Conservation (phyloP, 2,329 filamentous ascomycete genomes). For the Alternaria brassicicola region DNA sequence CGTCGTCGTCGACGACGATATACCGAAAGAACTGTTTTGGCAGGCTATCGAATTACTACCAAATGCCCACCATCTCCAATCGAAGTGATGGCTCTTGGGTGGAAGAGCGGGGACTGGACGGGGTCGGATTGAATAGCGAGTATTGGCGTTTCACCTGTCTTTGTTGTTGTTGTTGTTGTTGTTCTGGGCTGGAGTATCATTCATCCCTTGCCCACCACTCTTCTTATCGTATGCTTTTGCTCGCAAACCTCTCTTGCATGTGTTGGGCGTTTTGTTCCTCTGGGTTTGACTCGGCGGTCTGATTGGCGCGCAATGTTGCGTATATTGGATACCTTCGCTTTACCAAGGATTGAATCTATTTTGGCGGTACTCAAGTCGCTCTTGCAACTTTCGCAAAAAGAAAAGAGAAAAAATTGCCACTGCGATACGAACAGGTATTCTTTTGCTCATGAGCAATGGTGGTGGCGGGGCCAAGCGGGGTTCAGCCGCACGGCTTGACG, state of each 20-base stretch:
- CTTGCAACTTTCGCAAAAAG: not conserved
- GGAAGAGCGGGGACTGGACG: not conserved
- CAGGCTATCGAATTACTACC: not conserved
- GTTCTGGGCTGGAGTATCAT: not conserved
- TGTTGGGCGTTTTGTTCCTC: constrained; percentile 8
- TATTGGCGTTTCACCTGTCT: not conserved
- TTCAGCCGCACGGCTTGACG: not conserved
- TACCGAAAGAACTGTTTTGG: not conserved
- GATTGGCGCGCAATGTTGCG: not conserved
- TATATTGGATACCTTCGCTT: constrained; percentile 1
- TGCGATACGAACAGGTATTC: not conserved
- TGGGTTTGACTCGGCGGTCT: not conserved
- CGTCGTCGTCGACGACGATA: not conserved
- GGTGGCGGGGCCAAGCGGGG: not conserved
- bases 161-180: not conserved
- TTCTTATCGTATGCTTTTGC: not conserved
- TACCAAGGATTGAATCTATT: constrained; percentile 1
- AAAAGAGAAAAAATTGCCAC: not conserved
- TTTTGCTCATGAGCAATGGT: not conserved
- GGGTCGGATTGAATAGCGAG: not conserved
- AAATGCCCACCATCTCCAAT: not conserved
- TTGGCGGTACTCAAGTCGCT: not conserved
- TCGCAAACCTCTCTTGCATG: constrained; percentile 1
- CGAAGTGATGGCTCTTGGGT: not conserved
- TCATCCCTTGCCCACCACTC: not conserved